Percentiles rank a stretch among this genome's conserved stretches.
Evolutionary conservation across 2,329 filamentous ascomycete genomes (phyloP).

Genomic region (Verticillium nonalfalfae): DNA sequence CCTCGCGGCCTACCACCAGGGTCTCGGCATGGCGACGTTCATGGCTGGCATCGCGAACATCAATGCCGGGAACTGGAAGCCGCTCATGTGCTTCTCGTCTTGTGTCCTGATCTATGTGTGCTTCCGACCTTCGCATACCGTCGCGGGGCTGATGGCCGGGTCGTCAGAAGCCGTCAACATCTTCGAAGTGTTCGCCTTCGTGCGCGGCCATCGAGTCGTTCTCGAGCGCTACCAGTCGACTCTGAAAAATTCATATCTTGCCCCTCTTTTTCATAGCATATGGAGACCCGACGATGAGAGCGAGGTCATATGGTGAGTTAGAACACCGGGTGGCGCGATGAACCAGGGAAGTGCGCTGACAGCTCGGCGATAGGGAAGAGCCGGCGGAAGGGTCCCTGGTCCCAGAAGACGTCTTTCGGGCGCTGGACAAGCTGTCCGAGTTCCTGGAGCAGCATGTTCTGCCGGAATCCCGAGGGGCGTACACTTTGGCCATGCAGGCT

Average conservation of each 20-base stretch:
- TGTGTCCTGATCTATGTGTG: background rate
- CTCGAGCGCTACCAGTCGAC: background rate
- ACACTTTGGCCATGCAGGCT: constrained; percentile 10
- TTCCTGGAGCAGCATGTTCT: background rate
- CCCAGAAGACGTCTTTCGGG: background rate
- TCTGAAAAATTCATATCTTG: background rate
- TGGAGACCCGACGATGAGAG: background rate
- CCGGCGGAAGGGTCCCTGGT: background rate
- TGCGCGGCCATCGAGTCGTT: background rate
- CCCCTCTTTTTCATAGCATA: background rate
- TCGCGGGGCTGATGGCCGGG: background rate
- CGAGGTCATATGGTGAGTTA: background rate
- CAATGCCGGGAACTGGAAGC: constrained; percentile 14
- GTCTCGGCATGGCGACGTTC: constrained; percentile 21
- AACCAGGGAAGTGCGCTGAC: background rate
- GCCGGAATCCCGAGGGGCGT: constrained; percentile 10
- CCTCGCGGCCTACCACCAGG: constrained; percentile 20
- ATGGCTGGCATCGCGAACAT: constrained; percentile 13
- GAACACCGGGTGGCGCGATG: background rate
- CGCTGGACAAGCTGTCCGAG: background rate
- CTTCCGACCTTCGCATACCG: background rate
- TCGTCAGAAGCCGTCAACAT: background rate
- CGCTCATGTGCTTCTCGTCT: constrained; percentile 34
- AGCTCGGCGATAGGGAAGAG: background rate
- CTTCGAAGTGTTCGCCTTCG: background rate